Evolutionary conservation across 208 protist species (phyloP).

Genomic region (Phytomonas sp.): DNA sequence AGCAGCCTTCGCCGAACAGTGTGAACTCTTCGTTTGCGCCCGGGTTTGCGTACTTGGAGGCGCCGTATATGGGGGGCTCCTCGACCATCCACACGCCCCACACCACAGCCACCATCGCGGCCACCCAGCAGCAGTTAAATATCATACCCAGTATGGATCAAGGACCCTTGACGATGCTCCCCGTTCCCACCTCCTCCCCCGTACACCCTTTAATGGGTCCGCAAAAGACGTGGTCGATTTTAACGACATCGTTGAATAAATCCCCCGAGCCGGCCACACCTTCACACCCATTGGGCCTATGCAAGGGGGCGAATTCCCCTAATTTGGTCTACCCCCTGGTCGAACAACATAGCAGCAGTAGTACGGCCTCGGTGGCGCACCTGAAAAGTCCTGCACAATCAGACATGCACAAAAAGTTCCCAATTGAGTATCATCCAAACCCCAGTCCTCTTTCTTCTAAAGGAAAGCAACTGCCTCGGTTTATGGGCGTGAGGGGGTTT

Average conservation of each 20-base stretch:
- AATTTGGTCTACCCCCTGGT: background rate
- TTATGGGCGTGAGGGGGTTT: slow-evolving; percentile 29
- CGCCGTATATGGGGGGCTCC: background rate
- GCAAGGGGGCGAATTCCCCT: background rate
- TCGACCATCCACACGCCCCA: background rate
- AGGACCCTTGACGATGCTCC: background rate
- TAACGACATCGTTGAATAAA: background rate
- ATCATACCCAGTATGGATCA: background rate
- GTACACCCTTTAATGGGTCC: background rate
- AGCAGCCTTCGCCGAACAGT: background rate
- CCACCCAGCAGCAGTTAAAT: background rate
- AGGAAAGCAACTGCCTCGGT: slow-evolving; percentile 9
- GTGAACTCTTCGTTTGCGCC: background rate
- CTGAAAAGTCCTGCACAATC: background rate
- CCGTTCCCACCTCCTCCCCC: background rate
- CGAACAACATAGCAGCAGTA: background rate
- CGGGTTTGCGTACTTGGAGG: background rate
- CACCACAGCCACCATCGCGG: background rate
- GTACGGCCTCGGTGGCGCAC: background rate
- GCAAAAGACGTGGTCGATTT: background rate
- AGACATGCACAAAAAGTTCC: background rate
- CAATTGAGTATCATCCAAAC: background rate
- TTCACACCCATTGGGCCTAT: background rate
- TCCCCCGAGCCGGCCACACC: background rate
- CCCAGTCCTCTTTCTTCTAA: background rate